Base-by-base conservation (phyloP, 345 rosid genomes). In the Eucalyptus sp. region DNA sequence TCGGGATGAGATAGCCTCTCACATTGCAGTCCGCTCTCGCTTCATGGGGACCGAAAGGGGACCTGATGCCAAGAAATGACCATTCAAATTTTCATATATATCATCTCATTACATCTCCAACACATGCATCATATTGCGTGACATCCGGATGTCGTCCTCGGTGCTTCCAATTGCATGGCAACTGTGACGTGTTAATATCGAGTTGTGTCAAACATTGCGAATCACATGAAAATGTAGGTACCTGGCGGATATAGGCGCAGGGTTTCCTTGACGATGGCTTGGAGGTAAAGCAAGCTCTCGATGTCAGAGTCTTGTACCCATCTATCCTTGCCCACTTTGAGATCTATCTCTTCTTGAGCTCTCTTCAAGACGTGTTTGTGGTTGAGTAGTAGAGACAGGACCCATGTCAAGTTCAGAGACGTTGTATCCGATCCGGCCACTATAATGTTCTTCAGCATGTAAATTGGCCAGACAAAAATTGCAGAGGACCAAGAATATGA, bases 251-350 rank as follows among this genome's bases (percentile, higher is more conserved):
- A 89, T 16, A 95, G 90, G 4, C 97, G 92, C 5, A 92, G 88
- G 50, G 95, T 91, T 91, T 96, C 98, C 71, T 96, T 96, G 68
- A 95, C 89, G 29, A 94, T 90, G 88, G 96, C 95, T 89, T 91
- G 94, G 87, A 95, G 85, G 90, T 92, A 94, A 16, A 87, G 89
- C 12, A 96, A 93, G 29, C 91, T 93, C 49, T 15, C 56, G 20
- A 95, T 88, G 85, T 96, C 96, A 5, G 95, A 93, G 88, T 96
- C 97, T 50, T 95, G 88, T 3, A 92, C 94, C 94, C 95, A 94
- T 50, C 89, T 92, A 2, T 50, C 88, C 89, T 86, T 91, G 8
- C 97, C 99, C 0, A 95, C 94, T 2, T 31, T 62, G 22, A 2
- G 86, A 90, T 94, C 94, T 12, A 96, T 90, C 90, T 96, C 98